Evolutionary conservation across 2,329 filamentous ascomycete genomes (phyloP).

Genomic region (Tympanopsis confertula): DNA sequence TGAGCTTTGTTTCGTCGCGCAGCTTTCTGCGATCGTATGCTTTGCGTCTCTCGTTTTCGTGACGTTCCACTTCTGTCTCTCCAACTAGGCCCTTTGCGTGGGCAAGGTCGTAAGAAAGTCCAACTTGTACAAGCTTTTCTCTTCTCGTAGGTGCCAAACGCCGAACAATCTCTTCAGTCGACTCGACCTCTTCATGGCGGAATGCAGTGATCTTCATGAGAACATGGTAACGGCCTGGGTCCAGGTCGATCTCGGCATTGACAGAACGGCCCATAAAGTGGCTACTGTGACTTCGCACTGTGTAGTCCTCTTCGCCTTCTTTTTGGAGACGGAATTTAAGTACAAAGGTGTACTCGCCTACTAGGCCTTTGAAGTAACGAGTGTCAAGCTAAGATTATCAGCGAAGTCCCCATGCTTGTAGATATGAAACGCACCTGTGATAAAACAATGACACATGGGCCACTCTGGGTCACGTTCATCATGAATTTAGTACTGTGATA

Average conservation of each 20-base stretch:
- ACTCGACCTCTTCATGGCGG: slow-evolving; percentile 26
- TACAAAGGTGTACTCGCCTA: slow-evolving; percentile 42
- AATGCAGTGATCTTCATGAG: slow-evolving; percentile 55
- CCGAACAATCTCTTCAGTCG: slow-evolving; percentile 47
- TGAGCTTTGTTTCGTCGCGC: slow-evolving; percentile 19
- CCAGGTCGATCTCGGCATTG: slow-evolving; percentile 60
- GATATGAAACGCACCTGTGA: slow-evolving; percentile 26
- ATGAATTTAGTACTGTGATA: slow-evolving; percentile 49
- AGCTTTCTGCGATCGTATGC: slow-evolving; percentile 6
- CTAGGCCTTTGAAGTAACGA: slow-evolving; percentile 45
- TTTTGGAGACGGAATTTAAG: slow-evolving; percentile 48
- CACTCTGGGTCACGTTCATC: slow-evolving; percentile 34
- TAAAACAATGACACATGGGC: slow-evolving; percentile 44
- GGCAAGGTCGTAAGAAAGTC: slow-evolving; percentile 30
- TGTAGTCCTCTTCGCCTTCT: slow-evolving; percentile 46
- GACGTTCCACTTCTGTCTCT: slow-evolving; percentile 16
- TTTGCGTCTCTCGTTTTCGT: slow-evolving; percentile 5
- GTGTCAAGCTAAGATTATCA: slow-evolving; percentile 33
- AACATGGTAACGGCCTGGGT: slow-evolving; percentile 57
- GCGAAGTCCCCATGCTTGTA: background rate
- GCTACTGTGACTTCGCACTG: slow-evolving; percentile 40
- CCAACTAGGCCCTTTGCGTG: slow-evolving; percentile 26
- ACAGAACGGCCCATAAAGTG: slow-evolving; percentile 47
- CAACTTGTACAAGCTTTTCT: slow-evolving; percentile 20
- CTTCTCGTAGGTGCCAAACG: slow-evolving; percentile 14